Conservation (phyloP, 176 grass and related monocot species). For the Oryza officinalis region DNA sequence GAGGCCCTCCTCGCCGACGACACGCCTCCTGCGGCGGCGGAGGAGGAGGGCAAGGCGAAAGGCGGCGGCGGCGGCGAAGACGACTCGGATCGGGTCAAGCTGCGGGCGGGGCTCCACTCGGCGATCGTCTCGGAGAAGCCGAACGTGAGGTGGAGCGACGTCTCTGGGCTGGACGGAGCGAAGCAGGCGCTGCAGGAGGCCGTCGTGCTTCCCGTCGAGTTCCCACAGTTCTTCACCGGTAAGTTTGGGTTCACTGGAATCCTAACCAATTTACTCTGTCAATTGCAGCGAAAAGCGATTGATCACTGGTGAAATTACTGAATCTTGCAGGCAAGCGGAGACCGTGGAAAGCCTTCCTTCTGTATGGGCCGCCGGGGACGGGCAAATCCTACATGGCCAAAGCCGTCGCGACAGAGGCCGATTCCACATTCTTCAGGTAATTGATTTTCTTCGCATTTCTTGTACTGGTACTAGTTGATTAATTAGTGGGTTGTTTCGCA, state of each 20-base stretch:
- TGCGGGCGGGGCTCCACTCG: slow-evolving; percentile 52
- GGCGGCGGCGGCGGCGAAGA: slow-evolving; percentile 37
- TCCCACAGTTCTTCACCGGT: slow-evolving; percentile 82
- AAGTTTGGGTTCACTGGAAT: neutral
- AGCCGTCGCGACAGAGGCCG: slow-evolving; percentile 72
- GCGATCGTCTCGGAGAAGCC: slow-evolving; percentile 70
- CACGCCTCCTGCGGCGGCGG: neutral
- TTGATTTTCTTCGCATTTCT: neutral
- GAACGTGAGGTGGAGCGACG: slow-evolving; percentile 69
- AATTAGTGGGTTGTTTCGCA: no score
- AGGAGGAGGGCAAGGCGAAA: slow-evolving; percentile 36
- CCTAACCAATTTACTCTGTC: neutral
- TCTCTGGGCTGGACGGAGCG: slow-evolving; percentile 64
- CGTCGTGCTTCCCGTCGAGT: slow-evolving; percentile 67
- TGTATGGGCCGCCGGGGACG: slow-evolving; percentile 68
- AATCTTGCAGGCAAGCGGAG: slow-evolving; percentile 56
- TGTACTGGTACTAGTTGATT: no score
- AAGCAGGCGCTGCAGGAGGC: slow-evolving; percentile 84
- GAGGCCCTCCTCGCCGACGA: slow-evolving; percentile 28
- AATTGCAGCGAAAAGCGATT: neutral
- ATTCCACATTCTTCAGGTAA: slow-evolving; percentile 79
- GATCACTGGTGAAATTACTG: neutral
- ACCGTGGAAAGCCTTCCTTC: slow-evolving; percentile 73
- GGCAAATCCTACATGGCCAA: slow-evolving; percentile 78
- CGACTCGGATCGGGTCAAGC: slow-evolving; percentile 59